Conservation (phyloP, 2,329 filamentous ascomycete species). For the Cadophora sp. region DNA sequence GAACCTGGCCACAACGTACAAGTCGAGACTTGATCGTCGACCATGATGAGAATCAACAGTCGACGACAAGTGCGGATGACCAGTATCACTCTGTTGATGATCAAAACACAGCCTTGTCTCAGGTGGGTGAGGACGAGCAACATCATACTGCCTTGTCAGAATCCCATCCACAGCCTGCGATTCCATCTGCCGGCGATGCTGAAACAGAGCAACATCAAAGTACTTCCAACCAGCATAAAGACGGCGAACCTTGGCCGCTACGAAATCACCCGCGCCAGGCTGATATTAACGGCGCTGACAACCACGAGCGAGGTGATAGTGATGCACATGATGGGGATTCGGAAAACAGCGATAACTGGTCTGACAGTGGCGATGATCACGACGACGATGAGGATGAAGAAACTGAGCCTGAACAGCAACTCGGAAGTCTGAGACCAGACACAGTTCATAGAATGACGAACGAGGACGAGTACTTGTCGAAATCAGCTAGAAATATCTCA, state of each 20-base stretch:
- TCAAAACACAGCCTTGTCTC: neutral
- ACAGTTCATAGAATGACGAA: neutral
- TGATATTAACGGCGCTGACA: neutral
- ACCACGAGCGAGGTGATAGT: neutral
- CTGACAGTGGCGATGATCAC: neutral
- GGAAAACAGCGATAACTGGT: neutral
- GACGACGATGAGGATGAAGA: constrained; percentile 1
- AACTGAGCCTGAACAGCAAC: neutral
- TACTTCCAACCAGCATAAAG: neutral
- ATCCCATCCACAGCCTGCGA: neutral
- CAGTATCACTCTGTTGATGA: neutral
- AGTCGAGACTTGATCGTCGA: neutral
- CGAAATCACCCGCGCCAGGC: neutral
- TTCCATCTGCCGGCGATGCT: neutral
- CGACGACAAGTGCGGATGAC: neutral
- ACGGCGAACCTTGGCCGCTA: neutral
- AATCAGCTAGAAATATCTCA: neutral
- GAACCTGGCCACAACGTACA: neutral
- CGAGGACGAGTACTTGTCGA: neutral
- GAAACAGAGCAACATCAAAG: neutral
- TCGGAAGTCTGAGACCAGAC: constrained; percentile 10
- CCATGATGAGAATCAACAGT: neutral
- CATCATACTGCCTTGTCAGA: neutral
- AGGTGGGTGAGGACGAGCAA: neutral
- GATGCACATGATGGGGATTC: neutral